Evolutionary conservation across 192 early-diverging fungal genomes (phyloP).

Genomic region (Coemansia pectinata): DNA sequence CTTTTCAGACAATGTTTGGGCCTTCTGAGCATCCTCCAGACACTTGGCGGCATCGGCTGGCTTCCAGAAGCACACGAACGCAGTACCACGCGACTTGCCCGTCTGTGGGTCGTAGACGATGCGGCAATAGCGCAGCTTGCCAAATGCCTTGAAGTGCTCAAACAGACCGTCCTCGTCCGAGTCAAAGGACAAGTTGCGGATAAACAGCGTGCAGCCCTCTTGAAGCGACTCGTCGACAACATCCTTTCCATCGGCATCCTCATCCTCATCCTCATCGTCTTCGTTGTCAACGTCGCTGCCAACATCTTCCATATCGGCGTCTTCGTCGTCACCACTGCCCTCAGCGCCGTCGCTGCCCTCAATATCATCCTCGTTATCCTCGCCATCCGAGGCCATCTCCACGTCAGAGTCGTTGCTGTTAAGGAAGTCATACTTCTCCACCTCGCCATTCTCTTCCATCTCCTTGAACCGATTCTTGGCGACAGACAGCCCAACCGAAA

Average conservation of each 20-base stretch:
- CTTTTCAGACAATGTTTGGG: slow-evolving; percentile 56
- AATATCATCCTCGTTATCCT: slow-evolving; percentile 40
- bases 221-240: slow-evolving; percentile 59
- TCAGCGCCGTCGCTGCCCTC: slow-evolving; percentile 28
- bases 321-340: slow-evolving; percentile 30
- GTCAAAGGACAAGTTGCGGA: slow-evolving; percentile 92
- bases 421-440: slow-evolving; percentile 42
- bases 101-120: slow-evolving; percentile 84
- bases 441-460: slow-evolving; percentile 60
- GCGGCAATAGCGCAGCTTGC: slow-evolving; percentile 72
- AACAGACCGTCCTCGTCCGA: slow-evolving; percentile 79
- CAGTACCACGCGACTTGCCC: slow-evolving; percentile 88
- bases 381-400: slow-evolving; percentile 38
- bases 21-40: slow-evolving; percentile 68
- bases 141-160: slow-evolving; percentile 55
- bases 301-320: slow-evolving; percentile 41
- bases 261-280: slow-evolving; percentile 39
- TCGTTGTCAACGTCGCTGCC: slow-evolving; percentile 28
- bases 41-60: slow-evolving; percentile 73
- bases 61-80: slow-evolving; percentile 85
- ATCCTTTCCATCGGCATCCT: slow-evolving; percentile 38
- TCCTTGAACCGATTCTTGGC: slow-evolving; percentile 72
- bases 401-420: slow-evolving; percentile 28
- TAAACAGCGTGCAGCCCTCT: slow-evolving; percentile 80
- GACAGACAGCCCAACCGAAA: slow-evolving; percentile 85